Base-by-base conservation (phyloP, 2,329 filamentous ascomycete species). In the Cytospora schulzeri region DNA sequence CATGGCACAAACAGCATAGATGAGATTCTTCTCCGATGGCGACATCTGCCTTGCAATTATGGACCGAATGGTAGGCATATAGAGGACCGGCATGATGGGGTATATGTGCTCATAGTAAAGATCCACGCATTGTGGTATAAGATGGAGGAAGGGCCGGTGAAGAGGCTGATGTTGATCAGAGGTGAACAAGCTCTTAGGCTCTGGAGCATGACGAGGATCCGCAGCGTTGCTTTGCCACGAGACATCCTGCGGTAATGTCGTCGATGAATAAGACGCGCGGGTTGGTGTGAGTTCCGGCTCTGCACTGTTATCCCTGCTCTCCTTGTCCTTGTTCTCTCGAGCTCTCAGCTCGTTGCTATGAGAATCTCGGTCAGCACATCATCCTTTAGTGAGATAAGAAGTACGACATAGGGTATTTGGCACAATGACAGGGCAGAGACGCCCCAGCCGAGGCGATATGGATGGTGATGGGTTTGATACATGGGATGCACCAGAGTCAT, bases 71-170 rank as follows among this genome's bases (percentile, higher is more conserved):
- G 78, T 78, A 53, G 86, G 83, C 71, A 85, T 85, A 61, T 87
- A 83, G 9, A 88, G 74, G 4, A 88, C 79, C 0, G 86, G 86
- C 78, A 87, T 85, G 60, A 85, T 85, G n/a, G 85, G 85, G 68
- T 88, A 88, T 60, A 88, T 81, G 71, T 87, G 80, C 69, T 80
- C 77, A 74, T 87, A 85, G 75, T 85, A 89, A 67, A 85, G 84
- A 53, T 88, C 85, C 64, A 88, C 77, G 71, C 85, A 88, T 74
- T 71, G 84, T 73, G 76, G 86, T 68, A 76, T 81, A 72, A 76
- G 78, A 73, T 73, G 79, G 73, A 71, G 82, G 69, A 74, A 88
- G 73, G 71, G 76, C 2, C 75, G 72, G 41, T 69, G 72, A 8
- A 72, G 72, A 9, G 68, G 81, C 74, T 67, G 79, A 74, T 68